phyloP scores from a whole-genome alignment of 139 green algal genomes.

The Coelastrella sp. region DNA sequence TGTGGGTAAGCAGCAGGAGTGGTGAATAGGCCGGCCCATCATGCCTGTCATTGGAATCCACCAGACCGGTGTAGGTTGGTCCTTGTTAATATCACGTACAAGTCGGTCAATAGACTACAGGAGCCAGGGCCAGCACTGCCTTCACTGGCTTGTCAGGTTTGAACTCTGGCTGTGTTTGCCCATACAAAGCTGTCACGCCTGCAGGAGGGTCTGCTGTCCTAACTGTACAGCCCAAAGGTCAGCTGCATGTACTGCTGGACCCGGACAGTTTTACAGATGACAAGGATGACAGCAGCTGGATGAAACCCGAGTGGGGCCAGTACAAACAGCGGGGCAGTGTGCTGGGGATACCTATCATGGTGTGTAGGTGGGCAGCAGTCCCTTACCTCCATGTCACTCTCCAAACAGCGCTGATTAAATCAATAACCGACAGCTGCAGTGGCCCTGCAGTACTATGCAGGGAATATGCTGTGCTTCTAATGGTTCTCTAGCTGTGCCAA shows the following conservation, averaged over 20 bases:
- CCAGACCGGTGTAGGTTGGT: too few relatives aligned
- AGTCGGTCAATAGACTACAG: too few relatives aligned
- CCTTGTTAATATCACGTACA: too few relatives aligned
- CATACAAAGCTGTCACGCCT: background rate
- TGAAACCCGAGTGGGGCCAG: constrained; percentile 56
- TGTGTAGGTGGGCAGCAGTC: constrained; percentile 17
- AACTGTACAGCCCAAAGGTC: constrained; percentile 28
- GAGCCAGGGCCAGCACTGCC: background rate
- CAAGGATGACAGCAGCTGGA: constrained; percentile 13
- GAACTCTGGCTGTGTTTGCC: background rate
- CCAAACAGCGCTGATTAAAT: too few relatives aligned
- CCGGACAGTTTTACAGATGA: background rate
- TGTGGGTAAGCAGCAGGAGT: background rate
- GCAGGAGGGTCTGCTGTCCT: constrained; percentile 56
- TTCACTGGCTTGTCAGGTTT: background rate
- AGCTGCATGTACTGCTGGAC: constrained; percentile 15
- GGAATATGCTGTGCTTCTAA: too few relatives aligned
- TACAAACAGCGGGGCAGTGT: constrained; percentile 51
- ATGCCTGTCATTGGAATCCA: too few relatives aligned
- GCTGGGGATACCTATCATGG: constrained; percentile 60
- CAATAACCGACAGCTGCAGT: too few relatives aligned
- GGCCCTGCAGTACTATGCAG: constrained; percentile 11
- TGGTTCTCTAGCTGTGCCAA: too few relatives aligned
- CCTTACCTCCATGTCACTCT: too few relatives aligned
- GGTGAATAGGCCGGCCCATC: background rate